Evolutionary conservation across 495 filamentous ascomycete genomes (phyloP).

Genomic region (Aspergillus baeticus): DNA sequence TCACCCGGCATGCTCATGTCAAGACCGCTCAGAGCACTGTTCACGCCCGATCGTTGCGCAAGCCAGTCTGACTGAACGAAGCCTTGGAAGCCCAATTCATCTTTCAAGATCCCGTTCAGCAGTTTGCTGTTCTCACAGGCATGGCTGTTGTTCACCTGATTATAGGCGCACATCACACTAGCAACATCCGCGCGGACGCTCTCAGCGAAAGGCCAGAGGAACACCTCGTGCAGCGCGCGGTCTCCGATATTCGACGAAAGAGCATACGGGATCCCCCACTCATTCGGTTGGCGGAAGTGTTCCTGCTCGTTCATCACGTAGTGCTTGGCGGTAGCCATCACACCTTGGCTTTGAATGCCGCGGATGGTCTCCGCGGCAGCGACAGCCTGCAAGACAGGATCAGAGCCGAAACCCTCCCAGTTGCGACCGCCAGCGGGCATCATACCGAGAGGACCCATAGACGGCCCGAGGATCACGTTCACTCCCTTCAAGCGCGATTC

Average conservation of each 20-base stretch:
- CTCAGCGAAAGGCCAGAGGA: constrained; percentile 89
- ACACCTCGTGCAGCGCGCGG: constrained; percentile 77
- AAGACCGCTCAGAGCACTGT: constrained; percentile 75
- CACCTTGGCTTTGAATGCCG: constrained; percentile 76
- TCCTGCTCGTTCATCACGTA: constrained; percentile 85
- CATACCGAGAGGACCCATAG: constrained; percentile 75
- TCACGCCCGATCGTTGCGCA: constrained; percentile 80
- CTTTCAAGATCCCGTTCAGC: constrained; percentile 89
- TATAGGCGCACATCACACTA: constrained; percentile 86
- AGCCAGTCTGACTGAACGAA: constrained; percentile 95
- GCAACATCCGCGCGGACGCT: constrained; percentile 83
- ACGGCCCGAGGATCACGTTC: constrained; percentile 73
- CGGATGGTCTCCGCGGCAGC: constrained; percentile 67
- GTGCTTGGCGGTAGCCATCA: constrained; percentile 86
- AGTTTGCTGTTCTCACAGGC: constrained; percentile 90
- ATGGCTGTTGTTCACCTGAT: constrained; percentile 88
- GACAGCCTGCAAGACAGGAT: constrained; percentile 72
- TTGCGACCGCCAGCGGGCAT: constrained; percentile 86
- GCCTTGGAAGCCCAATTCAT: constrained; percentile 92
- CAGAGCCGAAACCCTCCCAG: constrained; percentile 84
- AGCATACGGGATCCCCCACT: constrained; percentile 74
- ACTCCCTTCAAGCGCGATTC: constrained; percentile 73
- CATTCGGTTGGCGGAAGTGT: constrained; percentile 71
- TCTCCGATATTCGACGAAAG: constrained; percentile 83
- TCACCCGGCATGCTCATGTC: constrained; percentile 98